Evolutionary conservation across 441 rosid species (phyloP), one percentile per base, ranked within the genome.

Genomic region (Brassica balearica): DNA sequence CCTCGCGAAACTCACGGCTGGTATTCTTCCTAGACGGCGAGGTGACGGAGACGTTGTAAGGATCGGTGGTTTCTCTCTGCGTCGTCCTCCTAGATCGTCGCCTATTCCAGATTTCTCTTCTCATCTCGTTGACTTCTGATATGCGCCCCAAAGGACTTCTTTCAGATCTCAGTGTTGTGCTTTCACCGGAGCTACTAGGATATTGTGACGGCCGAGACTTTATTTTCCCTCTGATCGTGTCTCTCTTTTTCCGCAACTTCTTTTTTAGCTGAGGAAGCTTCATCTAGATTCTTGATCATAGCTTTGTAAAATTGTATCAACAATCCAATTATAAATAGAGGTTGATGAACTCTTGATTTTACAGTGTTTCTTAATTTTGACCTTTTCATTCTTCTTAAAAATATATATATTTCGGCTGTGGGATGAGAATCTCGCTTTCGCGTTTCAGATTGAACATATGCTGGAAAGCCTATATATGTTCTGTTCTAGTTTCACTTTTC

Each of bases 1-100:
- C 2, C 82, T 89, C 19, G 82, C 85, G 3, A 86, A 82, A 76
- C 48, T 85, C 51, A 77, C 82, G 14, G 83, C 81, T 76, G 79
- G 69, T 34, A 56, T 83, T 61, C 58, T 85, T 46, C 84, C 81
- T 0, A 77, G 68, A 11, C 81, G 88, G 62, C 83, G 27, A 25
- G 66, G 79, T 68, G 43, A 65, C n/a, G 2, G 67, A 2, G 55
- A 63, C 38, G 51, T 62, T 5, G 1, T 79, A 0, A 19, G 71
- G 19, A 79, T 79, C 23, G 75, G 71, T 2, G 71, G 78, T 69
- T 79, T 79, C 72, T 66, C 55, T 65, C 66, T 59, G 10, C 75
- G 53, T 69, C 62, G 11, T 29, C 76, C 76, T 10, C 71, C 71
- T 20, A 43, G 70, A 19, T 46, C 80, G 2, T 62, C 80, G 0